Percentiles rank a stretch among this genome's conserved stretches.
These are phyloP conservation scores for Rosa chinensis DNA, from an alignment of 306 rosid species.

Conservation along the genomic window DNA sequence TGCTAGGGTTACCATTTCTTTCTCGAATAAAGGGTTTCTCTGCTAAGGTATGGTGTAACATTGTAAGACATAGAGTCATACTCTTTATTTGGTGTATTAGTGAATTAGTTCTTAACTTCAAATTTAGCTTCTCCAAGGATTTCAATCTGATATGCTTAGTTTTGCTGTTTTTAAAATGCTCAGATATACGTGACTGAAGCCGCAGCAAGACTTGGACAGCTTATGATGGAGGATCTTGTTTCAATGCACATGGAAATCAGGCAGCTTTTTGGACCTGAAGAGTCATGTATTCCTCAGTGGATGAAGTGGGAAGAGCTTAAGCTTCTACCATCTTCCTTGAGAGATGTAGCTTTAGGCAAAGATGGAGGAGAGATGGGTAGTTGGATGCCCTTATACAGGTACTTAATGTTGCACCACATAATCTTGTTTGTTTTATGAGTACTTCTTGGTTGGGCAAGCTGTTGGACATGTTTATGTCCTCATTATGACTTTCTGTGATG, in stretches of 20 bases:
- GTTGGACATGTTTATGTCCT: not conserved
- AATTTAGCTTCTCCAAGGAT: not conserved
- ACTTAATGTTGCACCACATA: conserved; percentile 21
- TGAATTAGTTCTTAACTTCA: not conserved
- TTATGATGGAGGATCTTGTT: conserved; percentile 92
- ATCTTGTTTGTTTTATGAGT: not conserved
- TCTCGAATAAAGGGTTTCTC: conserved; percentile 63
- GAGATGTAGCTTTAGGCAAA: conserved; percentile 63
- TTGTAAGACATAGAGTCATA: not conserved
- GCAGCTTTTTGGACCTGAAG: conserved; percentile 70
- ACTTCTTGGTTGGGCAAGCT: not conserved
- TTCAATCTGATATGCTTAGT: conserved; percentile 4
- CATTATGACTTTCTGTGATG: not conserved
- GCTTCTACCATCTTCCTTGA: conserved; percentile 50
- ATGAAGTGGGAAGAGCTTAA: conserved; percentile 64
- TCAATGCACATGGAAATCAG: conserved; percentile 73
- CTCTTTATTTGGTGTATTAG: not conserved
- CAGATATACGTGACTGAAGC: conserved; percentile 83
- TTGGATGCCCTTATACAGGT: conserved; percentile 91
- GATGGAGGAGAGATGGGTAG: conserved; percentile 66
- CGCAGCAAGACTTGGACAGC: conserved; percentile 67
- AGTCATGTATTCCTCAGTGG: conserved; percentile 58
- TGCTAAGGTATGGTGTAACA: conserved; percentile 47
- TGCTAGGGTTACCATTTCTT: conserved; percentile 79
- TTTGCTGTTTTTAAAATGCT: conserved; percentile 26